Conservation (phyloP, 495 filamentous ascomycete species). For the Penicillium herquei region DNA sequence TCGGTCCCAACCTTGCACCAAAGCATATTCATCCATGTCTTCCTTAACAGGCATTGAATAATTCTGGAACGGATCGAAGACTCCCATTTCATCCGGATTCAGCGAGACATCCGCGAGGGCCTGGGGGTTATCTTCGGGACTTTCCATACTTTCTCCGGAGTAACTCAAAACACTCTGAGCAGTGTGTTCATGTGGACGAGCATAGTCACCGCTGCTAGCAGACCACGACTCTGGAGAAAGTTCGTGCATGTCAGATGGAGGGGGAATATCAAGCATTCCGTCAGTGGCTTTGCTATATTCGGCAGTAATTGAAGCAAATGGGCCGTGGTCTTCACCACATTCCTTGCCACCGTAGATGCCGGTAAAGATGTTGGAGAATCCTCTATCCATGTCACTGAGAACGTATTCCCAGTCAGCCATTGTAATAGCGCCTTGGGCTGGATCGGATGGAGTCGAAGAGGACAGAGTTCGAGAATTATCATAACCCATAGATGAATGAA, state of each 20-base stretch:
- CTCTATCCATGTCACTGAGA: constrained; percentile 72
- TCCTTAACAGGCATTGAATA: constrained; percentile 46
- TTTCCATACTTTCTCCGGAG: constrained; percentile 72
- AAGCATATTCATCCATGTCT: constrained; percentile 35
- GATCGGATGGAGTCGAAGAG: constrained; percentile 32
- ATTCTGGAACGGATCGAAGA: constrained; percentile 45
- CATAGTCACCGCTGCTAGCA: constrained; percentile 38
- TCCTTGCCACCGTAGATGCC: constrained; percentile 75
- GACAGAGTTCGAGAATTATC: constrained; percentile 30
- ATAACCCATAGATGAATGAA: constrained; percentile 24
- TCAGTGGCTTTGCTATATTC: constrained; percentile 34
- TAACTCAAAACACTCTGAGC: constrained; percentile 72
- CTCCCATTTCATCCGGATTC: constrained; percentile 27
- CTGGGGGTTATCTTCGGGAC: constrained; percentile 39
- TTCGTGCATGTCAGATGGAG: constrained; percentile 30
- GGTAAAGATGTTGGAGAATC: constrained; percentile 77
- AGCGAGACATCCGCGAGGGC: constrained; percentile 22
- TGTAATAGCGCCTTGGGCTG: constrained; percentile 41
- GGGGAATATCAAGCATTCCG: constrained; percentile 14
- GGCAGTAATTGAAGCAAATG: constrained; percentile 43
- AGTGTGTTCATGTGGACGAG: constrained; percentile 32
- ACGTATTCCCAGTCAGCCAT: constrained; percentile 77
- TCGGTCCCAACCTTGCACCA: constrained; percentile 38
- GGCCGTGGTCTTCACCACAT: constrained; percentile 45
- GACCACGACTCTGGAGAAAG: constrained; percentile 45